phyloP scores from a whole-genome alignment of 352 stramenopile species.

The Globisporangium irregulare region DNA sequence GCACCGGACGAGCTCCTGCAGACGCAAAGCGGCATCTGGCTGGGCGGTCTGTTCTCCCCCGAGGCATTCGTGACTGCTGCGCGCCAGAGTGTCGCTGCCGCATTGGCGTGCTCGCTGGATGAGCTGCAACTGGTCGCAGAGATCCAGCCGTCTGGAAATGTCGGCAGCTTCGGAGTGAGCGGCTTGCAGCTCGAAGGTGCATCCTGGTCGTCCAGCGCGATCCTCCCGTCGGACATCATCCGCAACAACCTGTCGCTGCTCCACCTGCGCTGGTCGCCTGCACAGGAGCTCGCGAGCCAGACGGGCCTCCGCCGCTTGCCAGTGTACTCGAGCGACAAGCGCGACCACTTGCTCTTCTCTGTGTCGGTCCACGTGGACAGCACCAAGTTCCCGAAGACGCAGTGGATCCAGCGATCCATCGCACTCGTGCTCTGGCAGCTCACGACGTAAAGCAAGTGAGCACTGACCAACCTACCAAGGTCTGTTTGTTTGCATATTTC shows the following conservation, averaged over 20 bases:
- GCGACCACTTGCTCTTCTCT: slow-evolving; percentile 79
- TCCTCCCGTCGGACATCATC: slow-evolving; percentile 76
- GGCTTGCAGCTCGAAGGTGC: slow-evolving; percentile 86
- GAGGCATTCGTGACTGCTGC: slow-evolving; percentile 92
- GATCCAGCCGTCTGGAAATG: slow-evolving; percentile 34
- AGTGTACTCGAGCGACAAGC: slow-evolving; percentile 81
- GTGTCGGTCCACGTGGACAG: slow-evolving; percentile 64
- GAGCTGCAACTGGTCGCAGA: slow-evolving; percentile 82
- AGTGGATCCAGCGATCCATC: slow-evolving; percentile 83
- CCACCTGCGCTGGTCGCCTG: slow-evolving; percentile 67
- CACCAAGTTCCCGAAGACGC: slow-evolving; percentile 43
- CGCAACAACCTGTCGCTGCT: slow-evolving; percentile 63
- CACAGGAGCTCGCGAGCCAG: slow-evolving; percentile 25
- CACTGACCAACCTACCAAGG: neutral
- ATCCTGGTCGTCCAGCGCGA: slow-evolving; percentile 57
- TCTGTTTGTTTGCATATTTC: slow-evolving; percentile 12
- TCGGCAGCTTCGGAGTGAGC: slow-evolving; percentile 55
- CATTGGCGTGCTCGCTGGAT: slow-evolving; percentile 83
- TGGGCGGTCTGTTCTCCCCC: slow-evolving; percentile 91
- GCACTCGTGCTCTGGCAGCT: slow-evolving; percentile 81
- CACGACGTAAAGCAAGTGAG: slow-evolving; percentile 21
- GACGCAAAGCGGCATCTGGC: slow-evolving; percentile 62
- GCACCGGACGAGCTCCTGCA: slow-evolving; percentile 38
- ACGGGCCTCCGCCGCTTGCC: slow-evolving; percentile 52
- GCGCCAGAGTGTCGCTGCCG: slow-evolving; percentile 84